Evolutionary conservation across 768 basidiomycete species (phyloP).

Genomic region (Calvatia gigantea): DNA sequence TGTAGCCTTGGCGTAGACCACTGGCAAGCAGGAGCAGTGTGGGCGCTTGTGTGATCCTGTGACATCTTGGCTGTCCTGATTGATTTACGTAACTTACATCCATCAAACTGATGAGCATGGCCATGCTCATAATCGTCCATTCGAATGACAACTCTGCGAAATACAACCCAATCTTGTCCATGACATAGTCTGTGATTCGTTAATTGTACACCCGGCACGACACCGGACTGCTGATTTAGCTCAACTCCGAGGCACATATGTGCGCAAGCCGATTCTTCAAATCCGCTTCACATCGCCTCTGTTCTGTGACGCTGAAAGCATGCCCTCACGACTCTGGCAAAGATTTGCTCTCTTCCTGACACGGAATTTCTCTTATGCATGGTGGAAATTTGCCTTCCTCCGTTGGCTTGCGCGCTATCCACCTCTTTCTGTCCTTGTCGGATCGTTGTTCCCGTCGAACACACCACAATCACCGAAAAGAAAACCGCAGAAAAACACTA

Average conservation of each 20-base stretch:
- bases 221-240: too few species aligned
- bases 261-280: background rate
- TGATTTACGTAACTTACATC: too few species aligned
- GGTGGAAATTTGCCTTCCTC: background rate
- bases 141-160: too few species aligned
- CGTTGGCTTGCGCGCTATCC: too few species aligned
- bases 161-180: too few species aligned
- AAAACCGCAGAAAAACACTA: background rate
- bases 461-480: background rate
- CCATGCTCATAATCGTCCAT: too few species aligned
- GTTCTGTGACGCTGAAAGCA: background rate
- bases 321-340: background rate
- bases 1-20: background rate
- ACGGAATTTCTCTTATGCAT: background rate
- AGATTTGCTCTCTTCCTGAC: background rate
- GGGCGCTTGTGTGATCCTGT: background rate
- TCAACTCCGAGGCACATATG: too few species aligned
- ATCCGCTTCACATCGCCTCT: background rate
- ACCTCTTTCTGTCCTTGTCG: background rate
- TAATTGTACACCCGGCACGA: too few species aligned
- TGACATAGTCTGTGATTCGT: too few species aligned
- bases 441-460: background rate
- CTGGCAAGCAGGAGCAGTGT: background rate
- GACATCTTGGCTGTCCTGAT: too few species aligned
- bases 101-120: too few species aligned